A percentile compares a stretch with the other conserved stretches of the same genome.
phyloP scores from a whole-genome alignment of 192 early-diverging fungal genomes.

The Martensiomyces pterosporus region DNA sequence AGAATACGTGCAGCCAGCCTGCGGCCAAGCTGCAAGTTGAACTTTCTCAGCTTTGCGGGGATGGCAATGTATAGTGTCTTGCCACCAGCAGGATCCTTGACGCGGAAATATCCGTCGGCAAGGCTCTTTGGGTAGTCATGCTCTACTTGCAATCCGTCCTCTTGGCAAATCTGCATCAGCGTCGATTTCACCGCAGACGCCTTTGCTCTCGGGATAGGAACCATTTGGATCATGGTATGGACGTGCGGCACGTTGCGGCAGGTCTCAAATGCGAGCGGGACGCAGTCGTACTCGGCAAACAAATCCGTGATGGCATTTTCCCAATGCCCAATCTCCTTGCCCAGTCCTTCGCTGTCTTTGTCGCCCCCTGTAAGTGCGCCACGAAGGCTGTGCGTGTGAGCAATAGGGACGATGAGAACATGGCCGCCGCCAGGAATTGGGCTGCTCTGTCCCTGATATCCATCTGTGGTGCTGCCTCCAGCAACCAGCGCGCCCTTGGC shows the following conservation, averaged over 20 bases:
- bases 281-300: conserved; percentile 57
- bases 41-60: conserved; percentile 28
- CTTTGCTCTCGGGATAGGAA: conserved; percentile 32
- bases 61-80: conserved; percentile 27
- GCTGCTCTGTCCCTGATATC: conserved; percentile 16
- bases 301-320: conserved; percentile 23
- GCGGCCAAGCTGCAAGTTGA: conserved; percentile 80
- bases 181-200: conserved; percentile 9
- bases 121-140: conserved; percentile 14
- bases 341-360: conserved; percentile 40
- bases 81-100: conserved; percentile 14
- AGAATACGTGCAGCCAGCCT: conserved; percentile 63
- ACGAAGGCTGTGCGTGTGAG: conserved; percentile 48
- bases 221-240: conserved; percentile 34
- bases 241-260: conserved; percentile 51
- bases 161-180: conserved; percentile 23
- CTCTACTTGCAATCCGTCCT: conserved; percentile 12
- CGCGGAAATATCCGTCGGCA: conserved; percentile 31
- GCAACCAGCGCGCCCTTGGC: conserved; percentile 82
- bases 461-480: conserved; percentile 9
- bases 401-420: conserved; percentile 68
- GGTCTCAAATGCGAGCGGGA: conserved; percentile 73
- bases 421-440: conserved; percentile 79
- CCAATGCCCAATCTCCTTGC: conserved; percentile 55
- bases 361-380: conserved; percentile 19